Evolutionary conservation across 495 filamentous ascomycete species (phyloP).

Genomic region (Hypoxylon subgilvum): DNA sequence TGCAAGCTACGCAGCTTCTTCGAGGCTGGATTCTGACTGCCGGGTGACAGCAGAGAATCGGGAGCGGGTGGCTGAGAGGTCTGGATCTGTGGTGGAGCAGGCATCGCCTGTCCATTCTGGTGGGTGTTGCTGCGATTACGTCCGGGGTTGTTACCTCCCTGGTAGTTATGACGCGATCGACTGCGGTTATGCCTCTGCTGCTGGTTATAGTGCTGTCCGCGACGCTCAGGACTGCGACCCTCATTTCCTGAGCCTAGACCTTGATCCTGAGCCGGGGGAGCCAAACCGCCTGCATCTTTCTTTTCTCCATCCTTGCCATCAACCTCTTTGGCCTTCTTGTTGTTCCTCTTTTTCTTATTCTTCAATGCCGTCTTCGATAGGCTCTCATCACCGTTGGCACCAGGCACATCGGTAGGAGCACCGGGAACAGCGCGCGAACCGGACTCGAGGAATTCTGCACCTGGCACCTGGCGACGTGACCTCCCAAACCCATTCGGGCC

Average conservation of each 20-base stretch:
- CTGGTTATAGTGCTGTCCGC: constrained; percentile 53
- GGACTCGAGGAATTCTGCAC: constrained; percentile 55
- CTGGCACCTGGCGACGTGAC: constrained; percentile 59
- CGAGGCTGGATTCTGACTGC: constrained; percentile 61
- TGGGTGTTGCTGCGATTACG: constrained; percentile 55
- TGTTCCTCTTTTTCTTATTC: constrained; percentile 99
- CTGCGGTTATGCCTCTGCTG: constrained; percentile 59
- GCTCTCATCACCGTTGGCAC: constrained; percentile 70
- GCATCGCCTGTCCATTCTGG: constrained; percentile 47
- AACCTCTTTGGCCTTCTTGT: constrained; percentile 87
- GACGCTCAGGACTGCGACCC: constrained; percentile 70
- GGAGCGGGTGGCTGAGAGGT: constrained; percentile 41
- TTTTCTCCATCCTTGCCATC: constrained; percentile 49
- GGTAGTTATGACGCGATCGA: constrained; percentile 62
- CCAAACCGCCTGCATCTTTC: constrained; percentile 44
- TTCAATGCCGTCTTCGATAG: constrained; percentile 88
- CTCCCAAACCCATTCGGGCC: constrained; percentile 82
- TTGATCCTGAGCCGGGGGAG: constrained; percentile 50
- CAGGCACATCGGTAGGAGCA: constrained; percentile 68
- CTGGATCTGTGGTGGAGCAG: constrained; percentile 32
- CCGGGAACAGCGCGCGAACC: constrained; percentile 67
- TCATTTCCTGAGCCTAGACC: constrained; percentile 49
- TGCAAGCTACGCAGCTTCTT: constrained; percentile 91
- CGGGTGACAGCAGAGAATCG: constrained; percentile 50
- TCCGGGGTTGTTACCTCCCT: constrained; percentile 45